These are phyloP conservation scores for Bimuria novae-zelandiae DNA, from an alignment of 2,329 filamentous ascomycete genomes.

Conservation along the genomic window DNA sequence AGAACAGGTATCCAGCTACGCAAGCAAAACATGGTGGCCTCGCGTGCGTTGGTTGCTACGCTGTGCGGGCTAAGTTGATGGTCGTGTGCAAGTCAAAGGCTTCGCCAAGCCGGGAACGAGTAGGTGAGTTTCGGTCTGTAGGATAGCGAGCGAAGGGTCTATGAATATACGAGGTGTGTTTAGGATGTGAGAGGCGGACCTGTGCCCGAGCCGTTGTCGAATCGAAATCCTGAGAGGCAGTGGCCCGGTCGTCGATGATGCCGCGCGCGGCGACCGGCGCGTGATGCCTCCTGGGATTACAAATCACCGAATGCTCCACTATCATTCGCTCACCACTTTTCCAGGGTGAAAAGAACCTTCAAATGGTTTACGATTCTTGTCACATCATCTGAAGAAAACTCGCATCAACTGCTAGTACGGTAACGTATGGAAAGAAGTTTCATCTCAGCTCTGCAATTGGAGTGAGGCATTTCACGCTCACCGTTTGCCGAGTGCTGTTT, in stretches of 20 bases:
- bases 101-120: not conserved
- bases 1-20: constrained; percentile 60
- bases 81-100: not conserved
- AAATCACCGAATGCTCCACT: not conserved
- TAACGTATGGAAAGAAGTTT: too few relatives aligned
- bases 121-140: not conserved
- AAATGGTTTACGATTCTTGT: too few relatives aligned
- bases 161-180: not conserved
- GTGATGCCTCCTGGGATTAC: not conserved
- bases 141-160: not conserved
- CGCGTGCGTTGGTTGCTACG: constrained; percentile 9
- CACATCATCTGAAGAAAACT: too few relatives aligned
- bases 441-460: too few relatives aligned
- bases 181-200: not conserved
- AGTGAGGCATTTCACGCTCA: too few relatives aligned
- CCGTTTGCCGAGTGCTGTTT: too few relatives aligned
- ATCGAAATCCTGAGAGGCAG: not conserved
- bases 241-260: not conserved
- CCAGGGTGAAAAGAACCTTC: too few relatives aligned
- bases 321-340: not conserved
- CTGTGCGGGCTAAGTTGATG: not conserved
- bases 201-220: constrained; percentile 3
- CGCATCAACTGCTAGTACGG: too few relatives aligned
- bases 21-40: constrained; percentile 65
- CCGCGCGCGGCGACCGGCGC: not conserved